phyloP scores from a whole-genome alignment of 2,329 filamentous ascomycete genomes.

The Talaromyces sp. region DNA sequence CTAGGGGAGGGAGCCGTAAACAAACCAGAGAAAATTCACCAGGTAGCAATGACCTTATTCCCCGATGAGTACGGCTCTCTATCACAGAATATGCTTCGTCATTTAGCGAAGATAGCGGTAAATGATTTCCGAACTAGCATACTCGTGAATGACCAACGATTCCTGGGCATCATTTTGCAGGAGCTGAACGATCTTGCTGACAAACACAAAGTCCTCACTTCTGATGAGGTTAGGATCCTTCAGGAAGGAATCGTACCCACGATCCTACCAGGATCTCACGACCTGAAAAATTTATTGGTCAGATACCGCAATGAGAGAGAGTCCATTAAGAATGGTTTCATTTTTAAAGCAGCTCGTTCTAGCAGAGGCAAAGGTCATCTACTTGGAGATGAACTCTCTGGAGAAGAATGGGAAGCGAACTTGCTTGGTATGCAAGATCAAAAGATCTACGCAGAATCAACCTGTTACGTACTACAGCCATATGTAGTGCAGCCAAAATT shows the following conservation, averaged over 20 bases:
- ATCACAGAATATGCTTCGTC: slow-evolving; percentile 17
- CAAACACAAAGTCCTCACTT: slow-evolving; percentile 1
- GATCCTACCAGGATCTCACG: neutral
- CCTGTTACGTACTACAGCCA: neutral
- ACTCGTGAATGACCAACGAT: slow-evolving; percentile 27
- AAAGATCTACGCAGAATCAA: neutral
- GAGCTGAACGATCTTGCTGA: neutral
- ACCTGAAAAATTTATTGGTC: neutral
- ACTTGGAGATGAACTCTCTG: neutral
- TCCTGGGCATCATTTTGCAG: slow-evolving; percentile 27
- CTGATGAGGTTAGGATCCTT: neutral
- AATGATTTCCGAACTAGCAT: slow-evolving; percentile 26
- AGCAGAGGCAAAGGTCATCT: neutral
- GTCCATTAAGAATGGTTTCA: neutral
- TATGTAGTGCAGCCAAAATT: neutral
- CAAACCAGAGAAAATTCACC: neutral
- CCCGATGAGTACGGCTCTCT: slow-evolving; percentile 21
- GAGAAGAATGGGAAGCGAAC: neutral
- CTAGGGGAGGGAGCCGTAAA: neutral
- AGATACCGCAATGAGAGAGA: neutral
- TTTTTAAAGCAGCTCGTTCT: neutral
- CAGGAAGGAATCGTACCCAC: neutral
- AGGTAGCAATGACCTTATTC: slow-evolving; percentile 18
- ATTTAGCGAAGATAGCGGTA: slow-evolving; percentile 19
- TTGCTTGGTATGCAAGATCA: neutral